Conservation (phyloP, 306 rosid species). For the Ammopiptanthus mongolicus region DNA sequence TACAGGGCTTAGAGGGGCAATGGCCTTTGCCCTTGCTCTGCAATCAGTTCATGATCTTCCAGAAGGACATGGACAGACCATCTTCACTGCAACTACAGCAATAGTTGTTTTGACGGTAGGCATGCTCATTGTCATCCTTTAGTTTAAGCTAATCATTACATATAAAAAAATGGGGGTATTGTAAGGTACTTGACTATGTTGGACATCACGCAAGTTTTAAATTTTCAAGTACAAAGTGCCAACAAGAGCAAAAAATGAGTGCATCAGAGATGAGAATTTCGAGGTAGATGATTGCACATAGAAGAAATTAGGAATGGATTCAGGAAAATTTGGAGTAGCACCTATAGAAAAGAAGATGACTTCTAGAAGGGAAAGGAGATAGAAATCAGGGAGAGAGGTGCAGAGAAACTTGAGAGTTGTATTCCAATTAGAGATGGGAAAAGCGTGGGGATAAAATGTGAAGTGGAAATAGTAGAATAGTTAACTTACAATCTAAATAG, state of each 20-base stretch:
- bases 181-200: not conserved
- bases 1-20: constrained; percentile 97
- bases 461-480: not conserved
- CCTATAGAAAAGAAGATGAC: not conserved
- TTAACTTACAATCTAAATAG: not conserved
- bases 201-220: not conserved
- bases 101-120: constrained; percentile 94
- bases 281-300: not conserved
- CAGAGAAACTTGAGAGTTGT: not conserved
- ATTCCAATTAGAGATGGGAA: not conserved
- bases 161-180: not conserved
- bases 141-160: constrained; percentile 5
- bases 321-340: not conserved
- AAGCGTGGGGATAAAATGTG: not conserved
- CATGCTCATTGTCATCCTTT: constrained; percentile 15
- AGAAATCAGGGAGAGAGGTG: not conserved
- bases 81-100: constrained; percentile 97
- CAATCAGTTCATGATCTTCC: constrained; percentile 99
- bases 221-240: not conserved
- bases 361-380: not conserved
- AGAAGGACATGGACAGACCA: constrained; percentile 98
- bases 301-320: not conserved
- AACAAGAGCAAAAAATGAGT: not conserved
- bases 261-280: not conserved
- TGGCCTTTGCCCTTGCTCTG: constrained; percentile 99